A percentile compares a stretch with the other conserved stretches of the same genome.
Conservation (phyloP, 2,329 filamentous ascomycete species). For the Aspergillus felis region DNA sequence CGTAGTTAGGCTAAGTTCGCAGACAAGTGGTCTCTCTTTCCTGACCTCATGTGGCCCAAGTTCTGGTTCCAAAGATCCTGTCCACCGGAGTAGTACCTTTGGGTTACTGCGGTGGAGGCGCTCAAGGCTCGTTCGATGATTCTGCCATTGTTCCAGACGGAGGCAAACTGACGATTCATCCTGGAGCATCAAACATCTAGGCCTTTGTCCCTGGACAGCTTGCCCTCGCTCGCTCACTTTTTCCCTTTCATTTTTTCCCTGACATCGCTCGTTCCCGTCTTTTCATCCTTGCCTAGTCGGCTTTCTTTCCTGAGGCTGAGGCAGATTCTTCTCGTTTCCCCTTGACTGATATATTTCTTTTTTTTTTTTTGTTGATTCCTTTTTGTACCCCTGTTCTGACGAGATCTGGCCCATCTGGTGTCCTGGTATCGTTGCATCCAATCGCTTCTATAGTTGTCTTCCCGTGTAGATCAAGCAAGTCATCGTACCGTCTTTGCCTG, state of each 20-base stretch:
- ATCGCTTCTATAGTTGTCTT: not conserved
- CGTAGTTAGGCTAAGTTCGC: constrained; percentile 1
- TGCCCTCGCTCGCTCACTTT: not conserved
- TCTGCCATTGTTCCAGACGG: not conserved
- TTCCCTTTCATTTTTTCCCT: not conserved
- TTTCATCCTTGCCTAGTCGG: not conserved
- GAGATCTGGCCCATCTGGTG: not conserved
- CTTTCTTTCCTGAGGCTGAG: not conserved
- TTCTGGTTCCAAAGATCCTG: not conserved
- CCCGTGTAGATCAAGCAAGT: not conserved
- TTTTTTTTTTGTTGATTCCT: not conserved
- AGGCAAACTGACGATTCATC: not conserved
- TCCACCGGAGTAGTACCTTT: not conserved
- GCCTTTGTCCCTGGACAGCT: not conserved
- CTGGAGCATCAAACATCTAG: not conserved
- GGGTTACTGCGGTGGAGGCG: not conserved
- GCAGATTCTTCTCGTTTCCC: not conserved
- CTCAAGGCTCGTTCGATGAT: not conserved
- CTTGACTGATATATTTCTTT: not conserved
- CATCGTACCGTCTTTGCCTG: not conserved
- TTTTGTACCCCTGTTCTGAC: not conserved
- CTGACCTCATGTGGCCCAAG: not conserved
- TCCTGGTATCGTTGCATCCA: not conserved
- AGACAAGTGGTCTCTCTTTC: not conserved
- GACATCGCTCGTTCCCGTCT: not conserved